These are phyloP conservation scores for Cubamyces lactineus DNA, from an alignment of 768 basidiomycete species.

Conservation along the genomic window DNA sequence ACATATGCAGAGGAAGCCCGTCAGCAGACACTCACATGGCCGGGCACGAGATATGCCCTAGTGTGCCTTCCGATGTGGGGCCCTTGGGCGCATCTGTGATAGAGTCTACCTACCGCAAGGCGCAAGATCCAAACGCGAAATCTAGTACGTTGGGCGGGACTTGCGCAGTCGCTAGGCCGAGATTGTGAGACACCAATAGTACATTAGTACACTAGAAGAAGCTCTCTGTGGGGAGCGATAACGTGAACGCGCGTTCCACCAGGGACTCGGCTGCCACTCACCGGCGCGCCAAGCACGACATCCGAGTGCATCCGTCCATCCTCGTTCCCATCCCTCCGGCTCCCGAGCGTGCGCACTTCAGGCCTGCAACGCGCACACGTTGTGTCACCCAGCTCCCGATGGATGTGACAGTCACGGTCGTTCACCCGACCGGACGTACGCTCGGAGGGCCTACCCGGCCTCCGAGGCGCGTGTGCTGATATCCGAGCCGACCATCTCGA, in stretches of 20 bases:
- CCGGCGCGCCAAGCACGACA: slow-evolving; percentile 19
- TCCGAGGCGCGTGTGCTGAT: slow-evolving; percentile 11
- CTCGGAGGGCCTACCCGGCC: slow-evolving; percentile 13
- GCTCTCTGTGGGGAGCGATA: slow-evolving; percentile 14
- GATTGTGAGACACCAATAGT: slow-evolving; percentile 17
- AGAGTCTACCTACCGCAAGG: not conserved
- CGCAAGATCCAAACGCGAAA: slow-evolving; percentile 2
- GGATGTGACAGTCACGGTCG: not conserved
- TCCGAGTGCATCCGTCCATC: slow-evolving; percentile 8
- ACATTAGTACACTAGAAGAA: slow-evolving; percentile 24
- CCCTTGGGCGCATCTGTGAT: not conserved
- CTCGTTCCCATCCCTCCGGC: slow-evolving; percentile 13
- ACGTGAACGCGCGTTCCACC: slow-evolving; percentile 17
- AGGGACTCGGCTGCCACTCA: slow-evolving; percentile 10
- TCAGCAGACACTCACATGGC: slow-evolving; percentile 19
- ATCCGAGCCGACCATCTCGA: slow-evolving; percentile 28
- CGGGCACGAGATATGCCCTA: slow-evolving; percentile 11
- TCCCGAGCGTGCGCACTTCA: not conserved
- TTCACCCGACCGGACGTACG: not conserved
- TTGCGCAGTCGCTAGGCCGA: not conserved
- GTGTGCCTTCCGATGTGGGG: not conserved
- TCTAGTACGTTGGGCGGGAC: not conserved
- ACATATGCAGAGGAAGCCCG: not conserved
- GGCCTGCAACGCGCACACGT: not conserved
- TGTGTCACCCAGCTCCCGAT: not conserved